Percentiles rank a stretch among this genome's conserved stretches.
Conservation (phyloP, 1,284 basidiomycete species). For the Termitomyces sp. region DNA sequence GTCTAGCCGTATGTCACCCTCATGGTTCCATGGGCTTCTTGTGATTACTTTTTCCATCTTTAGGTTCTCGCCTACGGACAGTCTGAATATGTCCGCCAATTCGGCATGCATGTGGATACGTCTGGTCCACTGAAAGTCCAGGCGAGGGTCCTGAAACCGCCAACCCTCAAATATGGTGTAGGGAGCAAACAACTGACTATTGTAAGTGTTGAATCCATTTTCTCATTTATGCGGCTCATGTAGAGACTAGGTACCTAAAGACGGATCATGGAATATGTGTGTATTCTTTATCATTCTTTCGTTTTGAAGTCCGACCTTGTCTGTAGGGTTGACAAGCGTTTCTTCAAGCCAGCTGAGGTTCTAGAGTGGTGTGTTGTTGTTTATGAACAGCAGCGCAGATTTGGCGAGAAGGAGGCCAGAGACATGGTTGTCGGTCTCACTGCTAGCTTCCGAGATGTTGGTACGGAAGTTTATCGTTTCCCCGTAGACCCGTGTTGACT, state of each 20-base stretch:
- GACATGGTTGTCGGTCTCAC: conserved; percentile 50
- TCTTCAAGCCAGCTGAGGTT: conserved; percentile 48
- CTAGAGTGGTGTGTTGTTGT: conserved; percentile 56
- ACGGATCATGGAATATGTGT: conserved; percentile 71
- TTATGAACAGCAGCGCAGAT: conserved; percentile 55
- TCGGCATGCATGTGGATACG: conserved; percentile 54
- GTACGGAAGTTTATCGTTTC: conserved; percentile 33
- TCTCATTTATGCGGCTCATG: not conserved
- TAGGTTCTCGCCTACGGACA: conserved; percentile 66
- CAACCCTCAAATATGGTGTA: conserved; percentile 55
- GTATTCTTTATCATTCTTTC: conserved; percentile 11
- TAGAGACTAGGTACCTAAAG: conserved; percentile 41
- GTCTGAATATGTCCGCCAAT: conserved; percentile 68
- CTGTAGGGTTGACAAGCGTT: conserved; percentile 58
- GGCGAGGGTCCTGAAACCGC: conserved; percentile 58
- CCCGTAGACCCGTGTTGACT: not conserved
- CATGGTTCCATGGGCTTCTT: not conserved
- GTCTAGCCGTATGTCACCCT: conserved; percentile 40
- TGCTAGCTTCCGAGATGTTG: conserved; percentile 45
- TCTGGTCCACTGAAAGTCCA: conserved; percentile 44
- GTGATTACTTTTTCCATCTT: conserved; percentile 20
- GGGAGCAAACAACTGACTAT: conserved; percentile 47
- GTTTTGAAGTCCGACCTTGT: conserved; percentile 5
- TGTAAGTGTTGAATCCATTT: conserved; percentile 30
- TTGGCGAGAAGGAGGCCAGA: conserved; percentile 36